Evolutionary conservation across 1,284 basidiomycete genomes (phyloP).

Genomic region (Ustilago trichophora): DNA sequence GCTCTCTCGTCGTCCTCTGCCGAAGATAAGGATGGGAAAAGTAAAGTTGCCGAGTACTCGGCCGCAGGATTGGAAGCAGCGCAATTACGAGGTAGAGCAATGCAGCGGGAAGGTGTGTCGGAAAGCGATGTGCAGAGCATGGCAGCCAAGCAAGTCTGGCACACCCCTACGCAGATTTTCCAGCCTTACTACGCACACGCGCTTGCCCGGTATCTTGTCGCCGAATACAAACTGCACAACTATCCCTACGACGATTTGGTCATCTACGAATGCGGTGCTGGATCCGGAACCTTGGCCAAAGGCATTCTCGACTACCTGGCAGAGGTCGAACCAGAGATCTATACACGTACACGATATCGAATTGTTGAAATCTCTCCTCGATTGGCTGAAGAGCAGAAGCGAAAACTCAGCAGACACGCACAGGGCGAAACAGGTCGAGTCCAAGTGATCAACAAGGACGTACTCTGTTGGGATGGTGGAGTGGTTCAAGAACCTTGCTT

Average conservation of each 20-base stretch:
- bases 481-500: constrained; percentile 85
- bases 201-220: constrained; percentile 85
- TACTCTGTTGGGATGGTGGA: constrained; percentile 80
- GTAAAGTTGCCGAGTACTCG: constrained; percentile 21
- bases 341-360: constrained; percentile 85
- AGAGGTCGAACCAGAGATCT: constrained; percentile 85
- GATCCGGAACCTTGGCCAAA: constrained; percentile 90
- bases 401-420: constrained; percentile 47
- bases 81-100: constrained; percentile 54
- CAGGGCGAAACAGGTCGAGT: constrained; percentile 70
- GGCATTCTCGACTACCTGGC: constrained; percentile 85
- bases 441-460: constrained; percentile 80
- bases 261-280: constrained; percentile 96
- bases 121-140: constrained; percentile 62
- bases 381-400: constrained; percentile 77
- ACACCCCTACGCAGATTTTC: constrained; percentile 97
- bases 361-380: constrained; percentile 92
- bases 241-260: constrained; percentile 94
- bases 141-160: constrained; percentile 90
- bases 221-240: constrained; percentile 87
- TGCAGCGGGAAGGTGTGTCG: constrained; percentile 35
- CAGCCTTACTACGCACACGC: constrained; percentile 96
- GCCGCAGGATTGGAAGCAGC: constrained; percentile 51
- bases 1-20: background rate
- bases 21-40: no score